Evolutionary conservation across 2,329 filamentous ascomycete species (phyloP), one percentile per base, ranked within the genome.

Genomic region (Fusarium foetens): DNA sequence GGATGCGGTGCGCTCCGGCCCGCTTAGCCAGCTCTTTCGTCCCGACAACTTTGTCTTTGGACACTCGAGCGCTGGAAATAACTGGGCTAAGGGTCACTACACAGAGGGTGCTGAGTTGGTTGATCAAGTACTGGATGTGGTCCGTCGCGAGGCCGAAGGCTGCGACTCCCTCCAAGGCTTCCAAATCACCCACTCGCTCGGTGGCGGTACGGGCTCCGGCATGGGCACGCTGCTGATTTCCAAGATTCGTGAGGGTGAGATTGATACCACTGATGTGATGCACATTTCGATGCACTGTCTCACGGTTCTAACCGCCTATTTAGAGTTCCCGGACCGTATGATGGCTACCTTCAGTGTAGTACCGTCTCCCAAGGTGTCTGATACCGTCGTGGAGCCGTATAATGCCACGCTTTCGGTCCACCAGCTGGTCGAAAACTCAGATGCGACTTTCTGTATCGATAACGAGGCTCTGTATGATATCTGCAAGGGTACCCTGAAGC

Each of bases 21-120:
- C 96, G 77, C 98, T 98, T 84, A 96, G 96, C 79, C 93, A 98
- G 89, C 94, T 99, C 79, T 98, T 99, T 94, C 95, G 96, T 77
- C 96, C 96, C 83, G 96, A 99, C 89, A 99, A 98, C 93, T 98
- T 98, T 87, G 94, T 98, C 83, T 98, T 98, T 86, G 96, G 96
- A 80, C 96, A 98, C 89, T 98, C 95, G 80, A 95, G 95, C 90
- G 96, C 96, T 84, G 96, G 96, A 87, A 99, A 99, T 94, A 98
- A 98, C 92, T 99, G 96, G 96, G 96, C 96, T 86, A 99, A 98
- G 92, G 96, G 96, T 87, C 96, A 99, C 86, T 99, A 99, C 91
- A 99, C 96, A 76, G 96, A 99, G 89, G 96, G 96, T 91, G 96
- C 96, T 78, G 96, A 99, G 89, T 91, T 98, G 74, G 96, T 99